A percentile compares a stretch with the other conserved stretches of the same genome.
Conservation (phyloP, 73 alveolate species). For the Halteria grandinella region DNA sequence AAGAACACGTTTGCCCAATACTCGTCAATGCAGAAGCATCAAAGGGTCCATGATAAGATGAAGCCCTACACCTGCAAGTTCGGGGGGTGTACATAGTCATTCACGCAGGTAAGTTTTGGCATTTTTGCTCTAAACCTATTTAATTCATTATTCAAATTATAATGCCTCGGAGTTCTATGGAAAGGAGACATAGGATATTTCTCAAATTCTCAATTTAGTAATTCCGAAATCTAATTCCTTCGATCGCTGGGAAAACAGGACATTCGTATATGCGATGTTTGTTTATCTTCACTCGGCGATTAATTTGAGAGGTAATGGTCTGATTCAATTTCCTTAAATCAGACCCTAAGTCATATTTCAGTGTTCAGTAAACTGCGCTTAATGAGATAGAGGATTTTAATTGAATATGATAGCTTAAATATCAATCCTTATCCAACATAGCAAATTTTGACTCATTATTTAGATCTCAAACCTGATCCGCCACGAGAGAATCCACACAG, state of each 20-base stretch:
- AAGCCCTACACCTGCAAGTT: constrained; percentile 60
- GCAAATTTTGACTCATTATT: not conserved
- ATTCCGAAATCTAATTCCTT: too few species aligned
- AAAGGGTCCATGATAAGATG: constrained; percentile 67
- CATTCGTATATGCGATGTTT: too few species aligned
- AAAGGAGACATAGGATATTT: too few species aligned
- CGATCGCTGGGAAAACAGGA: too few species aligned
- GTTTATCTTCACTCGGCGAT: too few species aligned
- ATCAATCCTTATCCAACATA: not conserved
- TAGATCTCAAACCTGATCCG: constrained; percentile 53
- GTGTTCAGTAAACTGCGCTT: not conserved
- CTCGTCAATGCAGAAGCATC: constrained; percentile 60
- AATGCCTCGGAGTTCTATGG: too few species aligned
- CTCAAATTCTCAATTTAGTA: too few species aligned
- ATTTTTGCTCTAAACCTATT: too few species aligned
- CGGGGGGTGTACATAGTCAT: constrained; percentile 51
- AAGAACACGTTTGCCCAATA: constrained; percentile 60
- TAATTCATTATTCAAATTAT: too few species aligned
- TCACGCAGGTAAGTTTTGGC: constrained; percentile 54
- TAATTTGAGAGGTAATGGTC: too few species aligned
- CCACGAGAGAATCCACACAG: constrained; percentile 71
- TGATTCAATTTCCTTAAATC: too few species aligned
- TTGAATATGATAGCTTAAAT: not conserved
- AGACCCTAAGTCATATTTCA: too few species aligned
- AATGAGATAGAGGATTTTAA: not conserved